Base-by-base conservation (phyloP, 495 filamentous ascomycete species). In the Filosporella fistucella region DNA sequence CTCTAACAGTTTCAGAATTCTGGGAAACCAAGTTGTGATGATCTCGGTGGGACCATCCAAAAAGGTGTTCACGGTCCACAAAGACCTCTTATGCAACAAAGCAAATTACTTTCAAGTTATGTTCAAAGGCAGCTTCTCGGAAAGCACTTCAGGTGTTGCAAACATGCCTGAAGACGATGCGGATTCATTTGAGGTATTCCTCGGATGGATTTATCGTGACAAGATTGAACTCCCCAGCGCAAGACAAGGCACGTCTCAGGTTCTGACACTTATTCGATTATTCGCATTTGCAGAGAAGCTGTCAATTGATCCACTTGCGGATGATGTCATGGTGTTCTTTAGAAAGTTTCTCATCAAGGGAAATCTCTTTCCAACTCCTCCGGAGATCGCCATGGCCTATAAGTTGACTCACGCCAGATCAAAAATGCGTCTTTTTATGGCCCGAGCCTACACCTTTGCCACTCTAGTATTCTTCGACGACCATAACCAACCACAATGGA, bases 181-280 rank as follows among this genome's bases (percentile, higher is more conserved):
- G 5, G 34, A 14, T 13, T 20, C 13, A 4, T 47, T 47, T 26
- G 33, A 37, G 13, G 8, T 36, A 14, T 25, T 47, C 17, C 13
- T 47, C 17, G 16, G 29, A 23, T 47, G 44, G 32, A 13, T 47
- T 14, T 51, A 45, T 21, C 16, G n/a, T 30, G 41, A 30, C 32
- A 9, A n/a, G 2, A 16, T 43, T 18, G 24, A 43, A 29, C 7
- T 30, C 20, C 41, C 41, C 3, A 16, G 14, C 14, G 43, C 36
- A 10, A 35, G 13, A 16, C 13, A 2, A 3, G 14, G 29, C 0
- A n/a, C 7, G 10, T 18, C 17, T 11, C 3, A 8, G 6, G 10
- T 45, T 6, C 21, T 4, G 9, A 4, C 13, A 5, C 36, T 32
- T 9, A 34, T 45, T 18, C 13, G 12, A 7, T 30, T 45, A 4